Conservation (phyloP, 1,284 basidiomycete genomes). For the Thecaphora thlaspeos region DNA sequence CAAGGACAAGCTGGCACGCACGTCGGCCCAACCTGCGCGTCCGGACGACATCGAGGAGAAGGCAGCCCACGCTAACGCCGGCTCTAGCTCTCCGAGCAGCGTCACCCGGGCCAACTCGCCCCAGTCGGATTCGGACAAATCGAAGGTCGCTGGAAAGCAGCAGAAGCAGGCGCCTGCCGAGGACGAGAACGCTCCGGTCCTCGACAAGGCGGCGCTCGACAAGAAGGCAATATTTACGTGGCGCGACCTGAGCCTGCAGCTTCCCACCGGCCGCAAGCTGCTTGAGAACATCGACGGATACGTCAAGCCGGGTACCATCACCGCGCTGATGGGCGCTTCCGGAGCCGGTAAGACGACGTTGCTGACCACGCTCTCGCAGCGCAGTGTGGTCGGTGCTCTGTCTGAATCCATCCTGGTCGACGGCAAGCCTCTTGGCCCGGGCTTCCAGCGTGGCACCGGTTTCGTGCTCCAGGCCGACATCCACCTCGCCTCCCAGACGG, state of each 20-base stretch:
- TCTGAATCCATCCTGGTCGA: constrained; percentile 75
- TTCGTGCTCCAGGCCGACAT: constrained; percentile 70
- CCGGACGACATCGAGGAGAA: constrained; percentile 19
- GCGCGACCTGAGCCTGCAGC: constrained; percentile 61
- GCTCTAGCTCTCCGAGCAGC: constrained; percentile 9
- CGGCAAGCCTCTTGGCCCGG: constrained; percentile 68
- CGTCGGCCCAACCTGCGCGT: constrained; percentile 3
- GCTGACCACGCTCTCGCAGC: constrained; percentile 77
- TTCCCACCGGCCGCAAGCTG: constrained; percentile 64
- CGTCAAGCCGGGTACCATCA: constrained; percentile 75
- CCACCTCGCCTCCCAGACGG: constrained; percentile 42
- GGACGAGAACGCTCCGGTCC: constrained; percentile 44
- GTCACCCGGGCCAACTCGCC: constrained; percentile 32
- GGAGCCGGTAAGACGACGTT: constrained; percentile 67
- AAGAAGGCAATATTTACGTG: constrained; percentile 58
- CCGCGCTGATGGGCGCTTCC: constrained; percentile 71
- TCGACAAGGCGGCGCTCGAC: constrained; percentile 14
- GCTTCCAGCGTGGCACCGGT: constrained; percentile 70
- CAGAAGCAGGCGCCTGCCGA: not conserved
- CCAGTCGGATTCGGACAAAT: too few species aligned
- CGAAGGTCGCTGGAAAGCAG: too few species aligned
- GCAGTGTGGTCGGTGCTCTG: constrained; percentile 72
- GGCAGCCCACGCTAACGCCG: constrained; percentile 2
- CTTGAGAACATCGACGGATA: constrained; percentile 78
- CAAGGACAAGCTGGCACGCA: constrained; percentile 13